Base-by-base conservation (phyloP, 2,329 filamentous ascomycete species). In the Epichloe glyceriae region DNA sequence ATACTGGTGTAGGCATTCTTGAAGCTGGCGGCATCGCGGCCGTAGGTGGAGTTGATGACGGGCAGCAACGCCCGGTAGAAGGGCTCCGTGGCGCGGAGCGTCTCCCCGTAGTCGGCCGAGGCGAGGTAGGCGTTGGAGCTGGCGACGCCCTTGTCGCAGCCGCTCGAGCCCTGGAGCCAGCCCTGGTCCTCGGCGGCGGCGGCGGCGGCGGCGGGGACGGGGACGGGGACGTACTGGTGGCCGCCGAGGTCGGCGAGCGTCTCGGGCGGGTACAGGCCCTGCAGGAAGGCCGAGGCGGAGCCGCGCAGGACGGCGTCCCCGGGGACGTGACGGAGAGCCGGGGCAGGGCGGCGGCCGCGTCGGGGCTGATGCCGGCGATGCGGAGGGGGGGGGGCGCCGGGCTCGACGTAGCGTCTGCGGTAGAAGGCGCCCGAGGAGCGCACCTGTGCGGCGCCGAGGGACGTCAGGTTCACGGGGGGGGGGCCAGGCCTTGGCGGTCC, bases 261-360 rank as follows among this genome's bases (percentile, higher is more conserved):
- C 20, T 22, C 20, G 20, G 20, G 20, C 20, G 8, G 26, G 26
- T 26, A 26, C 19, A 96, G 74, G 33, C 82, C 88, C 69, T 95
- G 90, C 33, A 91, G 70, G 70, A 95, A 95, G 34, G 80, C 85
- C 44, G 78, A 73, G 52, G 87, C 88, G 2, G 88, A 91, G 68
- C 79, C 86, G 64, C 90, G 84, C 33, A 96, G 76, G 17, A 95
- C 87, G 39, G 74, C 75, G 66, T 95, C 86, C 50, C 69, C 0
- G 90, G 88, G 0, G 88, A 78, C 14, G 80, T 82, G 50, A 88
- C 80, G 51, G 73, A 74, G 57, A 96, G 71, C 70, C 95, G 88
- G 86, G 26, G 26, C 26, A 10, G 26, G 26, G 26, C 26, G 26
- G 26, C 26, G 26, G 7, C 85, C 3, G 82, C 61, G 58, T 88